Conservation (phyloP, 306 rosid species). For the Abrus precatorius region DNA sequence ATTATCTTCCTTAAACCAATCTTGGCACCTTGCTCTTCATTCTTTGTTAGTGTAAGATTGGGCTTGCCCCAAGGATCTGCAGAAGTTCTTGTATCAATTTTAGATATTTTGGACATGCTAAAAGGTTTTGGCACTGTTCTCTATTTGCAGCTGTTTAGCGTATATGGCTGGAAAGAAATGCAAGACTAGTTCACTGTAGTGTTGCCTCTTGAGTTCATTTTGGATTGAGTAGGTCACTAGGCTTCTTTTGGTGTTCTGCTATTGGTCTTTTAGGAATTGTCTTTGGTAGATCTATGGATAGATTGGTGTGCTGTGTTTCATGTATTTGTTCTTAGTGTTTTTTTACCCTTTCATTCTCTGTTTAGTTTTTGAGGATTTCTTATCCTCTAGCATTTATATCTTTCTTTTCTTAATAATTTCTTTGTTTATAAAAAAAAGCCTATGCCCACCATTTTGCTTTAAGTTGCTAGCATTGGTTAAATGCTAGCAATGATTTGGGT, state of each 20-base stretch:
- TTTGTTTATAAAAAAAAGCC: not conserved
- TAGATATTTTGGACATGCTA: not conserved
- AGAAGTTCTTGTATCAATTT: not conserved
- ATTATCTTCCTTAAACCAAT: not conserved
- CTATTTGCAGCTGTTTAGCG: not conserved
- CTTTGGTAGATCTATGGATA: too few relatives aligned
- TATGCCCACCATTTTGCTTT: conserved; percentile 3
- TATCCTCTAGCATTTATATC: not conserved
- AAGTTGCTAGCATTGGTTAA: not conserved
- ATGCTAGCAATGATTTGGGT: conserved; percentile 18
- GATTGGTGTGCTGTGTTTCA: too few relatives aligned
- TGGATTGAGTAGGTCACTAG: not conserved
- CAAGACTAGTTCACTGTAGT: not conserved
- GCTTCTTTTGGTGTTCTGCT: too few relatives aligned
- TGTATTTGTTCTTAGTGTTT: not conserved
- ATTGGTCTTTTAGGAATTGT: too few relatives aligned
- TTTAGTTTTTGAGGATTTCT: conserved; percentile 1
- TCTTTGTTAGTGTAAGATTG: not conserved
- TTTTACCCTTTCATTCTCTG: not conserved
- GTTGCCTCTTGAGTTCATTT: not conserved
- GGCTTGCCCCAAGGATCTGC: not conserved
- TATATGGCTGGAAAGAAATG: not conserved
- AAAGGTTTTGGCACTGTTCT: not conserved
- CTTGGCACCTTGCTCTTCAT: not conserved
- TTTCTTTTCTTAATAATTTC: not conserved